Base-by-base conservation (phyloP, 371 early-diverging fungal genomes). In the Mortierella sp. region DNA sequence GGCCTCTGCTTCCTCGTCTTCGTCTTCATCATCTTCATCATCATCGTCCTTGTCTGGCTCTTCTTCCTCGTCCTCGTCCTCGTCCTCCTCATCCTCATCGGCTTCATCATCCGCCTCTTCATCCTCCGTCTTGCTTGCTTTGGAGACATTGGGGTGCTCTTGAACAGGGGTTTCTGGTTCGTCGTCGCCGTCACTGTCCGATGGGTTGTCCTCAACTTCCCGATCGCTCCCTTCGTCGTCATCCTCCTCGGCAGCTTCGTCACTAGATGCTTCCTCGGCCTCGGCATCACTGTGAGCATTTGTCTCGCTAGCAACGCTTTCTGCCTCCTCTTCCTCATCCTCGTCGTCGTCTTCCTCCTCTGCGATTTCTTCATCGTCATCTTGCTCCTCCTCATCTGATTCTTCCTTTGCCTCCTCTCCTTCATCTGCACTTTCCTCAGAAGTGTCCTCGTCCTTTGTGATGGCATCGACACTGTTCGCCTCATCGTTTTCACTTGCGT, bases 331-430 rank as follows among this genome's bases (percentile, higher is more conserved):
- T 4, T 37, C 48, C 2, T 46, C 50, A 16, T 51, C 64, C 19
- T 17, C 49, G 16, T 51, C 59, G 34, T 34, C 34, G 34, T 4
- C 34, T 34, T 34, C 34, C 34, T 34, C 34, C 8, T 37, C 48
- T 3, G 34, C 50, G 17, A 44, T 57, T 21, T 17, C 49, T 16
- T 51, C 59, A 2, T 54, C 49, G 8, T 67, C 50, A 4, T 37
- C 40, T 3, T 53, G 54, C 4, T 43, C 46, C 1, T 21, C 31
- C 8, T 29, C 39, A 43, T 53, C 50, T 14, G 34, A 61, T 1
- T 56, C 67, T 47, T 76, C 79, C 24, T 51, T 53, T 53, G 76
- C 69, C n/a, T 67, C 39, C 2, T 49, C 19, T 8, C 79, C 71
- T 2, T 79, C 74, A 22, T 79, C 80, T 0, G 46, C 60, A 13